phyloP scores from a whole-genome alignment of 768 basidiomycete species.

The Coprinellus aureogranulatus region DNA sequence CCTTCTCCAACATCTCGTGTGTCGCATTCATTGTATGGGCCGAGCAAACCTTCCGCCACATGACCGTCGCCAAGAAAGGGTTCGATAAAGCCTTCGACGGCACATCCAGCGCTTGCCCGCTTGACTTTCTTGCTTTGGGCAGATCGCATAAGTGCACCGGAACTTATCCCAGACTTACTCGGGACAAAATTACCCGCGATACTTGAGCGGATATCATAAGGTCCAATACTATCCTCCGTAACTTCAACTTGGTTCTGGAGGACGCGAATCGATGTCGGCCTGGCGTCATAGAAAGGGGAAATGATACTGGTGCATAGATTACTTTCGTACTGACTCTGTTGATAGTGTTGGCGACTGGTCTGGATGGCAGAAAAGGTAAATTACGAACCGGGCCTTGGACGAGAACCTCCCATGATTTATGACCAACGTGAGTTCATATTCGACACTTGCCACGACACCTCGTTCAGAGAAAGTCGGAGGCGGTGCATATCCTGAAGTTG shows the following conservation, averaged over 20 bases:
- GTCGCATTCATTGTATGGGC: constrained; percentile 3
- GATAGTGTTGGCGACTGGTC: too few relatives aligned
- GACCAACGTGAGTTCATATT: not conserved
- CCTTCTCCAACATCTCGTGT: not conserved
- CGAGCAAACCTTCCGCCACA: constrained; percentile 6
- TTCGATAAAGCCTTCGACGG: not conserved
- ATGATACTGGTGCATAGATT: not conserved
- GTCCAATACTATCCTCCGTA: too few relatives aligned
- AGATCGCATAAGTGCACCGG: not conserved
- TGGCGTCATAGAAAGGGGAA: not conserved
- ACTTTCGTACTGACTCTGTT: not conserved
- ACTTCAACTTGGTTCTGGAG: not conserved
- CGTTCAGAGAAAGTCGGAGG: constrained; percentile 1
- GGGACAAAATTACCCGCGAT: not conserved
- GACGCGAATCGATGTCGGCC: not conserved
- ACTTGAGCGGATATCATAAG: not conserved
- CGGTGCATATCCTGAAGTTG: not conserved
- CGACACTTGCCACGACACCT: not conserved
- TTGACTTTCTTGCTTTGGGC: not conserved
- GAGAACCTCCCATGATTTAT: not conserved
- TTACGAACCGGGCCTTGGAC: not conserved
- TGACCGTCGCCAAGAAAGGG: constrained; percentile 2
- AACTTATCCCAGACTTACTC: not conserved
- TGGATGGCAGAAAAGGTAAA: not conserved
- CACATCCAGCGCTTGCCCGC: not conserved